A percentile compares a stretch with the other conserved stretches of the same genome.
These are phyloP conservation scores for Emericellopsis atlantica DNA, from an alignment of 2,329 filamentous ascomycete species.

Conservation along the genomic window DNA sequence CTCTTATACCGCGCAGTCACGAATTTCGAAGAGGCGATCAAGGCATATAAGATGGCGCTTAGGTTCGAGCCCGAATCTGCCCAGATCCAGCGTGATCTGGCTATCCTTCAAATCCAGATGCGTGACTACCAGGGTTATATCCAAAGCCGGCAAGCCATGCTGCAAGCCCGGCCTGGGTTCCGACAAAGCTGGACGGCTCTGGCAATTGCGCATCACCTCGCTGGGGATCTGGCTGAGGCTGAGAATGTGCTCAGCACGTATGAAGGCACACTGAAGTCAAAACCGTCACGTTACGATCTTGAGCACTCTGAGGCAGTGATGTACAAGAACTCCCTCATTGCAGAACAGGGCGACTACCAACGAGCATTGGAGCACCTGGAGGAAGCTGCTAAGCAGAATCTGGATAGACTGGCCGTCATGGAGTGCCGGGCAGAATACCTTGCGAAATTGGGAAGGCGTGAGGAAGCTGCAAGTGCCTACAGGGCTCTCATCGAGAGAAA, in stretches of 20 bases:
- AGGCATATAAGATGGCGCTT: conserved; percentile 95
- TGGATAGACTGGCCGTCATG: conserved; percentile 76
- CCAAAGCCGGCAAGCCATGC: conserved; percentile 76
- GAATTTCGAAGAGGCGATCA: conserved; percentile 98
- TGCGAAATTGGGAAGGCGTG: conserved; percentile 59
- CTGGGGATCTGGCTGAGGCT: conserved; percentile 73
- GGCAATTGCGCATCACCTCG: conserved; percentile 82
- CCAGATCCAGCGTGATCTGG: conserved; percentile 89
- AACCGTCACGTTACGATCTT: conserved; percentile 65
- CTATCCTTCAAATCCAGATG: conserved; percentile 90
- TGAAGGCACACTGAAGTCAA: conserved; percentile 80
- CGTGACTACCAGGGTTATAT: conserved; percentile 91
- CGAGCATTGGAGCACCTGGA: conserved; percentile 81
- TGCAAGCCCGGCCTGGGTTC: conserved; percentile 68
- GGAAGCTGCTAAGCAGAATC: conserved; percentile 58
- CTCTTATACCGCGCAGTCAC: conserved; percentile 86
- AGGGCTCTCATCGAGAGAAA: conserved; percentile 74
- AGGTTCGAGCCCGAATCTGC: conserved; percentile 85
- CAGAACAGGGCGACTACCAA: conserved; percentile 72
- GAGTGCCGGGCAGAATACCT: conserved; percentile 81
- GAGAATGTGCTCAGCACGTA: conserved; percentile 87
- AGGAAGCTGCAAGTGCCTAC: conserved; percentile 72
- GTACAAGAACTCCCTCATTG: conserved; percentile 93
- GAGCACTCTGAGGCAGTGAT: conserved; percentile 89
- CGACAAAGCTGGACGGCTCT: conserved; percentile 97